phyloP scores from a whole-genome alignment of 1,284 basidiomycete genomes.

The Coniophora puteana region DNA sequence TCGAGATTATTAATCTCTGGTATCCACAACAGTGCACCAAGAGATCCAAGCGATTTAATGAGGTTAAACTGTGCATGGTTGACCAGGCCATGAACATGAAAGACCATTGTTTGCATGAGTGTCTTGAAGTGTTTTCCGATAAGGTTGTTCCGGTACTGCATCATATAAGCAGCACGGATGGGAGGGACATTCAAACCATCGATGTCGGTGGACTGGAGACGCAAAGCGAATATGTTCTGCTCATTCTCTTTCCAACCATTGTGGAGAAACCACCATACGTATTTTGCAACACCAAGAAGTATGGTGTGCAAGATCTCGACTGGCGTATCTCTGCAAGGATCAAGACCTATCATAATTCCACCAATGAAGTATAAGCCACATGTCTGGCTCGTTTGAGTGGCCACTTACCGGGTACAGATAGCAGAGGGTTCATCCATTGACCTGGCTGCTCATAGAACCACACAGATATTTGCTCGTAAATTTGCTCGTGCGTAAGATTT shows the following conservation, averaged over 20 bases:
- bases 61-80: too few species aligned
- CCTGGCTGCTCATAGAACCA: conserved; percentile 14
- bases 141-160: conserved; percentile 19
- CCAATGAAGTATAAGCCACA: background rate
- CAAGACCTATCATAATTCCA: conserved; percentile 20
- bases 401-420: conserved; percentile 9
- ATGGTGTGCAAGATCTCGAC: conserved; percentile 29
- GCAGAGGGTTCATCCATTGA: conserved; percentile 15
- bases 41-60: too few species aligned
- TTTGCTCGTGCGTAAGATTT: too few species aligned
- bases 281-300: conserved; percentile 32
- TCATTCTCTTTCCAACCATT: conserved; percentile 16
- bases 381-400: background rate
- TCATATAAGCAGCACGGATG: conserved; percentile 10
- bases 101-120: too few species aligned
- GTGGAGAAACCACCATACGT: conserved; percentile 27
- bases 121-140: conserved; percentile 32
- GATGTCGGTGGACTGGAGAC: conserved; percentile 17
- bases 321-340: conserved; percentile 29
- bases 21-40: too few species aligned
- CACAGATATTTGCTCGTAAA: conserved; percentile 17
- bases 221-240: conserved; percentile 14
- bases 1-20: too few species aligned
- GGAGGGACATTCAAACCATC: conserved; percentile 2
- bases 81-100: too few species aligned